A percentile compares a stretch with the other conserved stretches of the same genome.
These are phyloP conservation scores for Leccinum pachyderme DNA, from an alignment of 1,284 basidiomycete species.

Conservation along the genomic window DNA sequence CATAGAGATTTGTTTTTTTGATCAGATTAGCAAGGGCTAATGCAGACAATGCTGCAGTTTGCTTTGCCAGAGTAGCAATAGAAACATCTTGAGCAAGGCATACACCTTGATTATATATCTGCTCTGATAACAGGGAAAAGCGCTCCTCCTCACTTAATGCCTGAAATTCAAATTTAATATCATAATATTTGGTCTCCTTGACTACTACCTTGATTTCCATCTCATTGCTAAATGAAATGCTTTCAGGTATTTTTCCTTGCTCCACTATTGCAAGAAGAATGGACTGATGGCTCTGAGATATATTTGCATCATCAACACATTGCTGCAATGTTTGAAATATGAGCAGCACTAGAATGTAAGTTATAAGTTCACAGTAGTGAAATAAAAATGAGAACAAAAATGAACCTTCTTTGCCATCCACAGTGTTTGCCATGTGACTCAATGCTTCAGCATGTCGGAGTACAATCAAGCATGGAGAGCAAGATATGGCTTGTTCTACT, in stretches of 20 bases:
- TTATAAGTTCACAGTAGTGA: neutral
- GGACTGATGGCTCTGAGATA: conserved; percentile 62
- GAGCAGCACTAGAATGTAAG: conserved; percentile 46
- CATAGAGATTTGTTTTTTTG: conserved; percentile 56
- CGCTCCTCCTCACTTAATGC: conserved; percentile 81
- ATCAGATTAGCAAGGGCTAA: conserved; percentile 80
- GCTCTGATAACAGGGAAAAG: conserved; percentile 34
- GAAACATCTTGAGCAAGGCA: conserved; percentile 78
- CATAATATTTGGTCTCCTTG: neutral
- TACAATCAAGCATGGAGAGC: conserved; percentile 85
- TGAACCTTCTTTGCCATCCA: conserved; percentile 63
- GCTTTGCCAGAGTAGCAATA: conserved; percentile 69
- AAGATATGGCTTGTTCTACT: conserved; percentile 78
- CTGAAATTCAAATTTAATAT: conserved; percentile 38
- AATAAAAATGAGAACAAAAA: neutral
- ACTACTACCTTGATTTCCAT: conserved; percentile 66
- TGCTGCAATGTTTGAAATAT: conserved; percentile 66
- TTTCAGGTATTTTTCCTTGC: conserved; percentile 62
- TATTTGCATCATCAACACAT: conserved; percentile 53
- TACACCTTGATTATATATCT: conserved; percentile 12
- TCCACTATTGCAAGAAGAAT: conserved; percentile 78
- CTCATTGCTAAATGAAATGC: conserved; percentile 88
- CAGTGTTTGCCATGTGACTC: conserved; percentile 61
- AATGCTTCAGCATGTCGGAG: conserved; percentile 86
- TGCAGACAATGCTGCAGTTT: conserved; percentile 91